Evolutionary conservation across 1,284 basidiomycete genomes (phyloP).

Genomic region (Apiotrichum veenhuisii): DNA sequence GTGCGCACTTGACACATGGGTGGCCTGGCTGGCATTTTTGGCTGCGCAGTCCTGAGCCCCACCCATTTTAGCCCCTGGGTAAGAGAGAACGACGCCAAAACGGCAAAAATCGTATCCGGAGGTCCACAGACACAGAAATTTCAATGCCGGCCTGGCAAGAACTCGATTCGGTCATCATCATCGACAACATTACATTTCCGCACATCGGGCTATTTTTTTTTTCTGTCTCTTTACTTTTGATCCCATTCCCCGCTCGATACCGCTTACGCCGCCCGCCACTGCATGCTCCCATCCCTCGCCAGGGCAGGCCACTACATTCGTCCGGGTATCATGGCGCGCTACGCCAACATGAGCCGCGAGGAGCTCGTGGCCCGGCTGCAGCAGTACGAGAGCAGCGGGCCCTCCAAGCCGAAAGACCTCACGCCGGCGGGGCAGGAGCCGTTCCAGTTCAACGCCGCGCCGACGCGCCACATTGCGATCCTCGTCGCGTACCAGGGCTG

Average conservation of each 20-base stretch:
- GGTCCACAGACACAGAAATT: too few relatives aligned
- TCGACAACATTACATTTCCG: too few relatives aligned
- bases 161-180: too few relatives aligned
- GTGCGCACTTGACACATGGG: too few relatives aligned
- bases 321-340: conserved; percentile 16
- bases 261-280: not conserved
- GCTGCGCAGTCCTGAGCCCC: too few relatives aligned
- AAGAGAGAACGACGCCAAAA: too few relatives aligned
- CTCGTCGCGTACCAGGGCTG: conserved; percentile 90
- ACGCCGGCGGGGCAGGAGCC: conserved; percentile 12
- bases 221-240: too few relatives aligned
- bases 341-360: conserved; percentile 50
- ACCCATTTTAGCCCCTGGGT: too few relatives aligned
- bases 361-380: conserved; percentile 63
- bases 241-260: not conserved
- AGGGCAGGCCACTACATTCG: not conserved
- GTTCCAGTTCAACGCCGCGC: conserved; percentile 62
- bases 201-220: too few relatives aligned
- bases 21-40: too few relatives aligned
- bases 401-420: conserved; percentile 12
- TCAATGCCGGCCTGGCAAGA: too few relatives aligned
- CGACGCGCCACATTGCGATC: conserved; percentile 82
- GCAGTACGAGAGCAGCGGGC: conserved; percentile 53
- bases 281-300: conserved; percentile 2
- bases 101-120: too few relatives aligned